Conservation (phyloP, 257 asterid species). For the Penstemon barbatus region DNA sequence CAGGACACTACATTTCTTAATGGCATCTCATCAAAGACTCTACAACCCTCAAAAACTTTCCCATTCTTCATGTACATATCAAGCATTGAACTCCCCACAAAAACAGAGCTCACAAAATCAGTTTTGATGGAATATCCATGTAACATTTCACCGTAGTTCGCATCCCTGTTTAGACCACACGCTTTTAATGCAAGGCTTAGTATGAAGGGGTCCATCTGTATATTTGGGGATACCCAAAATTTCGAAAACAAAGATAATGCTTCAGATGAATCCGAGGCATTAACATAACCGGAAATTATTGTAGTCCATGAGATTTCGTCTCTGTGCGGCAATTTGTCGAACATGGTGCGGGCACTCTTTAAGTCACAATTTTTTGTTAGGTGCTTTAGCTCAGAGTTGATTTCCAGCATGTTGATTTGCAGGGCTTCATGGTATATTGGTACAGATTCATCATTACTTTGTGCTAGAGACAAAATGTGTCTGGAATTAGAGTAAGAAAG, state of each 20-base stretch:
- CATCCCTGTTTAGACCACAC: conserved; percentile 49
- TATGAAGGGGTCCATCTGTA: conserved; percentile 69
- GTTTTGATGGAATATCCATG: conserved; percentile 63
- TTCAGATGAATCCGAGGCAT: conserved; percentile 51
- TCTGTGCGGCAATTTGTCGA: conserved; percentile 63
- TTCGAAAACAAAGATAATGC: conserved; percentile 70
- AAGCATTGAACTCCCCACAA: conserved; percentile 79
- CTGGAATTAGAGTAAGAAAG: conserved; percentile 40
- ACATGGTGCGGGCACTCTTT: conserved; percentile 64
- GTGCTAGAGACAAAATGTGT: conserved; percentile 30
- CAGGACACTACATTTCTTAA: conserved; percentile 84
- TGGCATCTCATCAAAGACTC: conserved; percentile 75
- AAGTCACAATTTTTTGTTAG: conserved; percentile 51
- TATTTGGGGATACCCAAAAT: conserved; percentile 47
- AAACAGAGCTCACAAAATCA: conserved; percentile 63
- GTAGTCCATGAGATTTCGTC: conserved; percentile 86
- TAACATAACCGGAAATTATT: conserved; percentile 75
- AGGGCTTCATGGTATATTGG: conserved; percentile 29
- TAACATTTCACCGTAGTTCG: conserved; percentile 50
- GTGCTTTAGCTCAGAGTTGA: conserved; percentile 56
- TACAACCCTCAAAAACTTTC: conserved; percentile 59
- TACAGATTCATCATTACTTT: conserved; percentile 19
- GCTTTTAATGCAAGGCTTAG: conserved; percentile 85
- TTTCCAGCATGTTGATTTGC: conserved; percentile 36
- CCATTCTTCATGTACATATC: conserved; percentile 81